A percentile compares a stretch with the other conserved stretches of the same genome.
These are phyloP conservation scores for Vitis rupestris DNA, from an alignment of 164 flowering plant genomes.

Conservation along the genomic window DNA sequence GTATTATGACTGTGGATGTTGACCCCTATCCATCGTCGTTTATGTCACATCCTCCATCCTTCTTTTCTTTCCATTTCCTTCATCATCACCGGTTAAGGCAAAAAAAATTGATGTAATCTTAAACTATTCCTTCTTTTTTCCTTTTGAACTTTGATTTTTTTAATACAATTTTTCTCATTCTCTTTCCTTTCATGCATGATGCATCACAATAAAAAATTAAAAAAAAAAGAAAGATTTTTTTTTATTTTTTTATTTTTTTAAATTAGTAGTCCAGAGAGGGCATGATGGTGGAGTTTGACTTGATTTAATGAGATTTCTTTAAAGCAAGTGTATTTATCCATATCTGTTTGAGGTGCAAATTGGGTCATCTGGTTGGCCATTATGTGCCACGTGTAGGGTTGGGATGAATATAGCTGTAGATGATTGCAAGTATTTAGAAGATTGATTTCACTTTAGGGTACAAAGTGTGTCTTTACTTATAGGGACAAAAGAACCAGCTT, in stretches of 20 bases:
- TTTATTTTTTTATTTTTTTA: not conserved
- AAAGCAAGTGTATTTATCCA: not conserved
- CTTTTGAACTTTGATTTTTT: not conserved
- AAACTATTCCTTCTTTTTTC: not conserved
- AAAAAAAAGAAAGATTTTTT: not conserved
- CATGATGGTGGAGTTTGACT: conserved; percentile 20
- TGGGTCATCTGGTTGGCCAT: conserved; percentile 21
- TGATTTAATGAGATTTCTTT: not conserved
- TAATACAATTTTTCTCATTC: not conserved
- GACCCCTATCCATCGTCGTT: conserved; percentile 13
- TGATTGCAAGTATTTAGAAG: conserved; percentile 7
- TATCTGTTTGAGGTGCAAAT: conserved; percentile 1
- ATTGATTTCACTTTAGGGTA: conserved; percentile 26
- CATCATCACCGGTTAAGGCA: not conserved
- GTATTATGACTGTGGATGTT: conserved; percentile 18
- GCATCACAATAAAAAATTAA: too few relatives aligned
- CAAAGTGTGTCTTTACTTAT: conserved; percentile 14
- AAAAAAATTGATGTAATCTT: not conserved
- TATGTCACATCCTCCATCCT: conserved; percentile 12
- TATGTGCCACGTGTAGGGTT: conserved; percentile 4
- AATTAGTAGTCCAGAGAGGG: not conserved
- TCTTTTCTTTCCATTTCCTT: not conserved
- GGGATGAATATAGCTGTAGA: not conserved
- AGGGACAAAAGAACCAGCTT: conserved; percentile 20
- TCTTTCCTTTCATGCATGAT: not conserved